A percentile compares a stretch with the other conserved stretches of the same genome.
phyloP scores from a whole-genome alignment of 768 basidiomycete species.

The Psilocybe cubensis region DNA sequence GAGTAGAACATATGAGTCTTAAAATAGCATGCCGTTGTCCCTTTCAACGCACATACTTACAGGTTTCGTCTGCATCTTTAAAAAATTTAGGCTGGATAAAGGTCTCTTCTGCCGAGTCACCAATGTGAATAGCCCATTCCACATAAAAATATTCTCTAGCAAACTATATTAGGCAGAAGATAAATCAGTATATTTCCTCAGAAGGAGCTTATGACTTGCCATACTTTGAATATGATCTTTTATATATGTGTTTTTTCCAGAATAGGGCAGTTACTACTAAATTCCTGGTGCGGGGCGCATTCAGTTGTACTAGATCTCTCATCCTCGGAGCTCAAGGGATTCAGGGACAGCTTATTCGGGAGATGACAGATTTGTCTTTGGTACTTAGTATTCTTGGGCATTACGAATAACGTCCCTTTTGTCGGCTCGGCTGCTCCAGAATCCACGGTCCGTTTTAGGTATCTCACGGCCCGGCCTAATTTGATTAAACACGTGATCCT shows the following conservation, averaged over 20 bases:
- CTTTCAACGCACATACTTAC: not conserved
- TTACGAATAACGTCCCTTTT: not conserved
- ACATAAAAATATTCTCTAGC: too few relatives aligned
- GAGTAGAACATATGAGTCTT: not conserved
- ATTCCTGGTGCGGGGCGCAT: constrained; percentile 8
- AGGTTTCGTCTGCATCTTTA: too few relatives aligned
- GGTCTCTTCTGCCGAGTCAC: too few relatives aligned
- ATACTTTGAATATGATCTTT: constrained; percentile 1
- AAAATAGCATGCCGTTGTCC: not conserved
- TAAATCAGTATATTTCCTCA: not conserved
- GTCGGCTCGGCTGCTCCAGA: not conserved
- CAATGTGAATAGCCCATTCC: too few relatives aligned
- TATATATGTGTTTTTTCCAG: constrained; percentile 12
- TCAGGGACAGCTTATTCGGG: not conserved
- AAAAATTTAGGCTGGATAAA: too few relatives aligned
- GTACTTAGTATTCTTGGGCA: not conserved
- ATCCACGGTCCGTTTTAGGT: too few relatives aligned
- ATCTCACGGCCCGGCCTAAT: too few relatives aligned
- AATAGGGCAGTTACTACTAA: not conserved
- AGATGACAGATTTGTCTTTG: not conserved
- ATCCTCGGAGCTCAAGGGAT: constrained; percentile 14
- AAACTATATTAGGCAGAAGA: not conserved
- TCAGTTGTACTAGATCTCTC: not conserved
- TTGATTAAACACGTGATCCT: not conserved
- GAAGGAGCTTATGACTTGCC: not conserved